A percentile compares a stretch with the other conserved stretches of the same genome.
Evolutionary conservation across 176 grass and related monocot genomes (phyloP).

Genomic region (Secale cereale): DNA sequence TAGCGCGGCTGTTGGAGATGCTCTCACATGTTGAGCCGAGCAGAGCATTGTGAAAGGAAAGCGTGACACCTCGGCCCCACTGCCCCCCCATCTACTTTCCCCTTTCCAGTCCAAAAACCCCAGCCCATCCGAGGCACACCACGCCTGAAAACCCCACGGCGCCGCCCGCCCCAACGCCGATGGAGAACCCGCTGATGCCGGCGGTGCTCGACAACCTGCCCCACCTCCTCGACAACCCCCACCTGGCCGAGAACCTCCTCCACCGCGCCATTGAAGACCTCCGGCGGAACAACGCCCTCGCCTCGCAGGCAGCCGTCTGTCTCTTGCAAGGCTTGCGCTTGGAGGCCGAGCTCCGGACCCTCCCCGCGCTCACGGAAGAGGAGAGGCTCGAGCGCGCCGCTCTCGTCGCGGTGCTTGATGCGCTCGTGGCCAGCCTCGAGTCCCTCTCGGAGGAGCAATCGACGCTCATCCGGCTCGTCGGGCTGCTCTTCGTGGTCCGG

Average conservation of each 20-base stretch:
- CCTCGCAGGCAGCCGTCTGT: neutral
- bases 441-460: neutral
- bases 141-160: neutral
- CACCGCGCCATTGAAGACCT: neutral
- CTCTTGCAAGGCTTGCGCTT: neutral
- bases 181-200: neutral
- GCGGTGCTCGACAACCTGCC: neutral
- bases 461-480: neutral
- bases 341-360: neutral
- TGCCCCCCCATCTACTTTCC: neutral
- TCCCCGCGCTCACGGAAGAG: neutral
- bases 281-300: neutral
- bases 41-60: too few relatives aligned
- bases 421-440: fast-evolving
- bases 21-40: too few relatives aligned
- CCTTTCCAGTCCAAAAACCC: neutral
- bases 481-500: neutral
- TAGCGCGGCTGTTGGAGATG: too few relatives aligned
- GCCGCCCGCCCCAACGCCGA: neutral
- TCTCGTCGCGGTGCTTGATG: neutral
- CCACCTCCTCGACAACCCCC: neutral
- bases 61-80: too few relatives aligned
- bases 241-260: neutral
- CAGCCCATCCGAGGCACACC: neutral
- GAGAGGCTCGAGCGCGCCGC: neutral